Evolutionary conservation across 768 basidiomycete genomes (phyloP), one percentile per base, ranked within the genome.

Genomic region (Rickenella mellea): DNA sequence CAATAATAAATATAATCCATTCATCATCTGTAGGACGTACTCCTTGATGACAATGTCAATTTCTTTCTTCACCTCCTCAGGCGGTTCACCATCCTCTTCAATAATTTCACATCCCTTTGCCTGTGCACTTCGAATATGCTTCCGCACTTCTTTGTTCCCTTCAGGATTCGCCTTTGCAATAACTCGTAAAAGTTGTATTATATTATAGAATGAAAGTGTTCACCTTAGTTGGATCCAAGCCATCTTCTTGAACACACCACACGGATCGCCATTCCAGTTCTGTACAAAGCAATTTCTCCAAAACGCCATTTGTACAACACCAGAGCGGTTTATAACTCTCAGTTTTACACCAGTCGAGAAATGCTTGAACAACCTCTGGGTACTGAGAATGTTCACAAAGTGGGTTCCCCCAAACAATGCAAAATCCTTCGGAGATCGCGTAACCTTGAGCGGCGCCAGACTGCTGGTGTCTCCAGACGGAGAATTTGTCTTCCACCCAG

Each of bases 401-500:
- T 2, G 81, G 82, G 48, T 75, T 70, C 3, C 81, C 81, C 69
- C 78, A 82, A 4, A 72, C 69, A 46, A 83, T 76, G 6, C 73
- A 65, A 52, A 73, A 78, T 4, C 63, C 59, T 39, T 70, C 66
- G 43, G 62, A 54, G 14, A 67, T 64, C 55, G 80, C 73, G 60
- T 78, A 82, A 4, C 78, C 80, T 33, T 80, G 70, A 0, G 80
- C 71, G 2, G 75, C 71, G 54, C 79, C 79, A 59, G 52, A 78
- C 57, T 38, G 57, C 54, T 55, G 67, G 70, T 55, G 76, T 57
- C 55, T 71, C 70, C 71, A 73, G 19, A 71, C 60, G 15, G 64
- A 57, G 61, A 68, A 48, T 55, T 62, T 32, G 50, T 70, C 63
- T 53, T 87, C 81, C 7, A 82, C 66, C 80, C 80, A 85, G 7